Evolutionary conservation across 2,329 filamentous ascomycete genomes (phyloP).

Genomic region (Microcyclospora tardicrescens): DNA sequence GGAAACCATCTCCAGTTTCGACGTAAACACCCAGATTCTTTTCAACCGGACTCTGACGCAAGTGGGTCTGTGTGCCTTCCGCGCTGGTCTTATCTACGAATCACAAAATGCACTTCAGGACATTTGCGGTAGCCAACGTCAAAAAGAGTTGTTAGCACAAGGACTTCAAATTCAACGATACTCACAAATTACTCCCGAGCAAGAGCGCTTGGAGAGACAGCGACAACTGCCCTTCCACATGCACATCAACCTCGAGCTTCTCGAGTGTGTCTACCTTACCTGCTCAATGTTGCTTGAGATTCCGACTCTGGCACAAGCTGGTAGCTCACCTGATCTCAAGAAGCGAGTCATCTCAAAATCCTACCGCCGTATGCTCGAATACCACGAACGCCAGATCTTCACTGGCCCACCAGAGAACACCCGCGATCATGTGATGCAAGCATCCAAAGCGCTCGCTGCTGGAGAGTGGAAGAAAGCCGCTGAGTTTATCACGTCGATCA

Average conservation of each 20-base stretch:
- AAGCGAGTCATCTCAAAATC: conserved; percentile 99
- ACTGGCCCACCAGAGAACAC: conserved; percentile 98
- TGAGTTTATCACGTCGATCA: conserved; percentile 89
- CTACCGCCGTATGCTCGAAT: conserved; percentile 97
- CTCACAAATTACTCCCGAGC: conserved; percentile 90
- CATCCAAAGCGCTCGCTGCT: conserved; percentile 87
- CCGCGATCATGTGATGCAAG: conserved; percentile 97
- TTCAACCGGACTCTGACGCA: conserved; percentile 98
- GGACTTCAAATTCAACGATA: conserved; percentile 98
- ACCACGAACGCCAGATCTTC: conserved; percentile 98
- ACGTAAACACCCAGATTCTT: conserved; percentile 92
- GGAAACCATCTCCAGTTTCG: conserved; percentile 92
- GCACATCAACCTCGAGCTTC: conserved; percentile 98
- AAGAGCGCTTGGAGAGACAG: conserved; percentile 93
- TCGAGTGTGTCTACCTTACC: conserved; percentile 96
- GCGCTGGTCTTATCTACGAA: conserved; percentile 90
- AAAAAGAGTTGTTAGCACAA: conserved; percentile 95
- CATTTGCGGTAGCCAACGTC: conserved; percentile 91
- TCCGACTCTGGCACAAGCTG: conserved; percentile 87
- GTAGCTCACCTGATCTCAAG: conserved; percentile 90
- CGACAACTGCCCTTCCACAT: conserved; percentile 98
- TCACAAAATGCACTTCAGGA: conserved; percentile 96
- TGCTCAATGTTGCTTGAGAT: conserved; percentile 99
- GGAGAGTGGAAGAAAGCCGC: conserved; percentile 98
- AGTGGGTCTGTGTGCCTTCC: conserved; percentile 95